A percentile compares a stretch with the other conserved stretches of the same genome.
phyloP scores from a whole-genome alignment of 2,329 filamentous ascomycete species.

The Stromatinia cepivora region DNA sequence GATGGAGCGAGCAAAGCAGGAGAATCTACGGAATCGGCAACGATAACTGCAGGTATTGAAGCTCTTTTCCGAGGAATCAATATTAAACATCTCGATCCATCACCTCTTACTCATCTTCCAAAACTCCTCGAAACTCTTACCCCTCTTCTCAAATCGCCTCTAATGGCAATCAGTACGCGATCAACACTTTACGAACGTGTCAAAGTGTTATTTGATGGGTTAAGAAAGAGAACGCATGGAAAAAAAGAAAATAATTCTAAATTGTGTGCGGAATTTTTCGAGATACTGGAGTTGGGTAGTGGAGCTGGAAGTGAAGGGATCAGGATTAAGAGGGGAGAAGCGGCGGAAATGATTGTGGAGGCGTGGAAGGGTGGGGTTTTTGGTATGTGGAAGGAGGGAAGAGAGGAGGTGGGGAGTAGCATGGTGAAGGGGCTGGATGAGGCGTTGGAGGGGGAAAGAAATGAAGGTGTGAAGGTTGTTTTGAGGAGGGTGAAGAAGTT shows the following conservation, averaged over 20 bases:
- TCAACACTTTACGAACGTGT: conserved; percentile 38
- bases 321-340: conserved; percentile 40
- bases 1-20: conserved; percentile 35
- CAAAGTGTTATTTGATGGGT: conserved; percentile 37
- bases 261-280: conserved; percentile 34
- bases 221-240: conserved; percentile 33
- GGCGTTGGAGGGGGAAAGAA: conserved; percentile 36
- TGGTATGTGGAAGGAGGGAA: conserved; percentile 34
- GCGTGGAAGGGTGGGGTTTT: conserved; percentile 36
- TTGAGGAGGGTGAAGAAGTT: conserved; percentile 34
- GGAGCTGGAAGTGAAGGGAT: conserved; percentile 39
- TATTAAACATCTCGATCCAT: conserved; percentile 31
- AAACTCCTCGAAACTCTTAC: conserved; percentile 34
- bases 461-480: conserved; percentile 33
- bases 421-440: conserved; percentile 33
- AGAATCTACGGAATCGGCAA: conserved; percentile 35
- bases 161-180: conserved; percentile 37
- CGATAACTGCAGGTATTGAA: conserved; percentile 39
- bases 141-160: conserved; percentile 34
- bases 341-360: conserved; percentile 37
- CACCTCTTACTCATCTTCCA: conserved; percentile 35
- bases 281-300: conserved; percentile 36
- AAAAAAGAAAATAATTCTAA: conserved; percentile 30
- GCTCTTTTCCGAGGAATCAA: conserved; percentile 40
- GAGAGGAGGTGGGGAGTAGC: conserved; percentile 29